A percentile compares a stretch with the other conserved stretches of the same genome.
These are phyloP conservation scores for Aegilops speltoides DNA, from an alignment of 176 grass and related monocot genomes.

Conservation along the genomic window DNA sequence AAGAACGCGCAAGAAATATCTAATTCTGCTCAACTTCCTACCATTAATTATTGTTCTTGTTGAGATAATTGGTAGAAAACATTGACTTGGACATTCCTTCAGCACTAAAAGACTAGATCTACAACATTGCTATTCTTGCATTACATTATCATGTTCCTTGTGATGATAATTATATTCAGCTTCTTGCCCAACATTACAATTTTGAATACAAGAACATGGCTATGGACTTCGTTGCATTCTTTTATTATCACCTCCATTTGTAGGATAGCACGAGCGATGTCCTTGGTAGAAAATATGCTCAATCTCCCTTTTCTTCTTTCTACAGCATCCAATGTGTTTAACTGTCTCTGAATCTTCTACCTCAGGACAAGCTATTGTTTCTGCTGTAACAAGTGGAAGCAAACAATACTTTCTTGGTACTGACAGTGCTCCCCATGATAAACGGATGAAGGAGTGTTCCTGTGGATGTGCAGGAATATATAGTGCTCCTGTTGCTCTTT, in stretches of 20 bases:
- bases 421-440: conserved; percentile 89
- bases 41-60: too few relatives aligned
- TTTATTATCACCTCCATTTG: not conserved
- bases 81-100: not conserved
- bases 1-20: too few relatives aligned
- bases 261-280: not conserved
- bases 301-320: not conserved
- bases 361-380: conserved; percentile 79
- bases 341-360: conserved; percentile 34
- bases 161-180: not conserved
- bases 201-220: not conserved
- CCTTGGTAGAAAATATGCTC: not conserved
- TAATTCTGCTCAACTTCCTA: too few relatives aligned
- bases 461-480: conserved; percentile 97
- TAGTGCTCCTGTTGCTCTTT: conserved; percentile 76
- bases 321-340: not conserved
- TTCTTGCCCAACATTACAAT: not conserved
- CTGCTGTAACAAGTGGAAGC: conserved; percentile 90
- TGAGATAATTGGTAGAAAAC: not conserved
- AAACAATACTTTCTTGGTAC: conserved; percentile 84
- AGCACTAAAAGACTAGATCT: not conserved
- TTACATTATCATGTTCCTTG: conserved; percentile 15
- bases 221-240: not conserved
- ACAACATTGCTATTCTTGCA: not conserved
- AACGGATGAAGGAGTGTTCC: conserved; percentile 76